phyloP scores from a whole-genome alignment of 768 basidiomycete genomes.

The Guyanaporus albipodus region DNA sequence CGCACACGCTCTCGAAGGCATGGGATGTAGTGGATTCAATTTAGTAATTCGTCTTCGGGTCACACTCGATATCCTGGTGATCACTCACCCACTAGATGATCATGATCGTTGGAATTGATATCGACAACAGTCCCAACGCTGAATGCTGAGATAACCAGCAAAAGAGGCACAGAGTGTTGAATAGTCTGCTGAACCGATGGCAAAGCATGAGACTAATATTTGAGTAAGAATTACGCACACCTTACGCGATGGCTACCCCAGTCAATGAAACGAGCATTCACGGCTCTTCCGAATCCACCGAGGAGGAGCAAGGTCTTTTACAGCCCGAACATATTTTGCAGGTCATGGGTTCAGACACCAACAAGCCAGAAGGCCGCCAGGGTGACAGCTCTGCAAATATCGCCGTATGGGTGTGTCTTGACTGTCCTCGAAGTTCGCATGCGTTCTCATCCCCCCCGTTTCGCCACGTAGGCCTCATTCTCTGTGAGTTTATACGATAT shows the following conservation, averaged over 20 bases:
- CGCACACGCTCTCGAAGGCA: too few relatives aligned
- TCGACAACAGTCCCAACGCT: too few relatives aligned
- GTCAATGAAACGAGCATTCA: not conserved
- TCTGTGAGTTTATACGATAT: constrained; percentile 9
- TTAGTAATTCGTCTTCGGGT: too few relatives aligned
- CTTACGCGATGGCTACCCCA: constrained; percentile 6
- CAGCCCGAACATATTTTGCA: not conserved
- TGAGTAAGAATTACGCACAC: too few relatives aligned
- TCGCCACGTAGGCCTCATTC: constrained; percentile 10
- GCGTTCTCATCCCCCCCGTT: not conserved
- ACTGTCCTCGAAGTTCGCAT: not conserved
- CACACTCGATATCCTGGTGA: too few relatives aligned
- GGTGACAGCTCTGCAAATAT: constrained; percentile 36
- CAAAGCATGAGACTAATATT: too few relatives aligned
- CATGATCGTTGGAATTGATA: too few relatives aligned
- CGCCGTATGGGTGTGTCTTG: constrained; percentile 36
- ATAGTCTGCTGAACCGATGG: too few relatives aligned
- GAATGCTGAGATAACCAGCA: too few relatives aligned
- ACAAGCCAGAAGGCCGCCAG: constrained; percentile 36
- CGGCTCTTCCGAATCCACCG: not conserved
- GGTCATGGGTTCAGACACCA: constrained; percentile 24
- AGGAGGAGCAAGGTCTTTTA: constrained; percentile 18
- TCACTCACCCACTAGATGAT: too few relatives aligned
- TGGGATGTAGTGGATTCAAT: too few relatives aligned
- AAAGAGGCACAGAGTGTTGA: too few relatives aligned